These are phyloP conservation scores for Aeminium ludgeri DNA, from an alignment of 495 filamentous ascomycete genomes.

Conservation along the genomic window DNA sequence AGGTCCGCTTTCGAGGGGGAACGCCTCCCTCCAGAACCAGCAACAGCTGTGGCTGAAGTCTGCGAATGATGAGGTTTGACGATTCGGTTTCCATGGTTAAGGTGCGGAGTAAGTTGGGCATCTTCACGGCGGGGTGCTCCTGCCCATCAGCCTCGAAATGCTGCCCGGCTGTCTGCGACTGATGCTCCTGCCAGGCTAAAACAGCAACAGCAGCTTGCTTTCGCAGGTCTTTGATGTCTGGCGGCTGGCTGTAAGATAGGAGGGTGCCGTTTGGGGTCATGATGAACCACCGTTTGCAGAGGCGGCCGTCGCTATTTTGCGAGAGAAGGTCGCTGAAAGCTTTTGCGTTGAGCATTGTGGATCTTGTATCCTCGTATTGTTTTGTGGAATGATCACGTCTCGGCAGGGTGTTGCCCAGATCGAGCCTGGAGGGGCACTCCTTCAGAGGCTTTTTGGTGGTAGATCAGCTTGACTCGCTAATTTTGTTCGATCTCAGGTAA, in stretches of 20 bases:
- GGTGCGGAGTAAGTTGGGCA: constrained; percentile 16
- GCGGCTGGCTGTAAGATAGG: constrained; percentile 25
- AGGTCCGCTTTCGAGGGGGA: constrained; percentile 17
- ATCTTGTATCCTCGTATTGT: no score
- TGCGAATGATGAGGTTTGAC: constrained; percentile 25
- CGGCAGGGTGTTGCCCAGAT: no score
- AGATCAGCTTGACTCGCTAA: no score
- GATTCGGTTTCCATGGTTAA: constrained; percentile 24
- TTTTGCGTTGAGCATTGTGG: constrained; percentile 24
- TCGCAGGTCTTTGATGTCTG: constrained; percentile 22
- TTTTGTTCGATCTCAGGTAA: no score
- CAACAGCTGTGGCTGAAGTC: constrained; percentile 24
- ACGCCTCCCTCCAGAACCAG: constrained; percentile 27
- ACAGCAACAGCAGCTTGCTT: constrained; percentile 25
- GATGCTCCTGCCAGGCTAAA: constrained; percentile 26
- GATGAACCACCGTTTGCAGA: constrained; percentile 26
- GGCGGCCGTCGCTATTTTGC: constrained; percentile 22
- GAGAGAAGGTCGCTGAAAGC: constrained; percentile 26
- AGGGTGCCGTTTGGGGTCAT: constrained; percentile 29
- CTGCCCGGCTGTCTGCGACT: neutral
- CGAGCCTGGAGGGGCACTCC: no score
- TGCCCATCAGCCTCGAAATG: neutral
- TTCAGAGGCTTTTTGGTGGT: no score
- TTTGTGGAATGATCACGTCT: no score
- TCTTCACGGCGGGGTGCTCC: neutral